phyloP scores from a whole-genome alignment of 371 early-diverging fungal species.

The Choanephora cucurbitarum region DNA sequence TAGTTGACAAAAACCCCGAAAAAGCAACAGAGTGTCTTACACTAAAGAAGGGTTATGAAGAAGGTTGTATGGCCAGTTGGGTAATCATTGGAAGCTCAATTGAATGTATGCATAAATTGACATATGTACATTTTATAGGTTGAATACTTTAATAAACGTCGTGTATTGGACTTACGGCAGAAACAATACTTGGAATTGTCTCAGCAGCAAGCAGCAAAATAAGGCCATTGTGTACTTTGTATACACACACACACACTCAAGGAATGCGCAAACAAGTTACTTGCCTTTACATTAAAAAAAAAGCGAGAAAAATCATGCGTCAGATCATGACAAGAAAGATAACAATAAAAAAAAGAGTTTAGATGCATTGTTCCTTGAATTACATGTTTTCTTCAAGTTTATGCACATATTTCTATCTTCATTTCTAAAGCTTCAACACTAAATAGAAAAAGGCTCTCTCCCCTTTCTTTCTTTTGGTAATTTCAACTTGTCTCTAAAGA shows the following conservation, averaged over 20 bases:
- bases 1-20: constrained; percentile 51
- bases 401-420: not conserved
- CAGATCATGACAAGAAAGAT: not conserved
- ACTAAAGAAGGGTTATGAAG: constrained; percentile 47
- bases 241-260: too few relatives aligned
- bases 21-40: constrained; percentile 42
- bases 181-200: constrained; percentile 50
- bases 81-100: constrained; percentile 33
- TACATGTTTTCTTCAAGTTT: not conserved
- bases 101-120: not conserved
- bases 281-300: too few relatives aligned
- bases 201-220: constrained; percentile 35
- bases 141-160: constrained; percentile 55
- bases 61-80: constrained; percentile 57
- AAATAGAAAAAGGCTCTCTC: too few relatives aligned
- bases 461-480: too few relatives aligned
- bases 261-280: too few relatives aligned
- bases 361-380: not conserved
- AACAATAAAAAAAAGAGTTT: constrained; percentile 3
- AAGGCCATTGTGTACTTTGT: not conserved
- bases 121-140: constrained; percentile 25
- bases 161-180: constrained; percentile 50
- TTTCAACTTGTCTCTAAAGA: too few relatives aligned
- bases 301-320: too few relatives aligned
- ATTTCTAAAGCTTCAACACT: too few relatives aligned